Base-by-base conservation (phyloP, 805 yeast genomes). In the Clavispora vitiphila region DNA sequence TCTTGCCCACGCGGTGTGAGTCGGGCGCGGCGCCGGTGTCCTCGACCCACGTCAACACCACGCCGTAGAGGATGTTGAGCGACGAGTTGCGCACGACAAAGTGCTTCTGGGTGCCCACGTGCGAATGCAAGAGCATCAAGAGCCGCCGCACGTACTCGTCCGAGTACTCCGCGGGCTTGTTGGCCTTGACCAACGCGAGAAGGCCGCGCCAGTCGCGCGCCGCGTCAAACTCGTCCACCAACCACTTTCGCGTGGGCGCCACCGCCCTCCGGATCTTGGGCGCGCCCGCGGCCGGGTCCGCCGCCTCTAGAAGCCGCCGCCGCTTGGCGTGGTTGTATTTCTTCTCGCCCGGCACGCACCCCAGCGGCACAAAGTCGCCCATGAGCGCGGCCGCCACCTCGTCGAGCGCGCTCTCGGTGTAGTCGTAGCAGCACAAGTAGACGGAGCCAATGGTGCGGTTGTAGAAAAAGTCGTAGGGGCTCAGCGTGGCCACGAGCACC, bases 401-500 rank as follows among this genome's bases (percentile, higher is more conserved):
- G 23, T 69, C 64, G 34, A 80, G 58, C 2, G 74, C 81, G 49
- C 69, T 71, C 15, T 64, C 58, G 1, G 84, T 78, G 54, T 77
- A 80, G 57, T 80, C 85, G 53, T 75, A 80, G 39, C 80, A 73
- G 51, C 84, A 80, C 36, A 80, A 57, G 53, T 79, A 79, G 1
- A 80, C 71, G 37, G 78, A 71, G 1, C 80, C 80, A 23, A 78
- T 72, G 34, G 70, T 69, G 37, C 72, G 71, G 42, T 77, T 77
- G 42, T 77, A 74, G 37, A 76, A 73, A 52, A 80, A 74, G 51
- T 80, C 85, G 50, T 77, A 78, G 1, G 86, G 85, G 4, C 81
- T 74, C 43, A 78, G 74, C 0, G 81, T 79, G 4, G 83, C 80
- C n/a, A 78, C 68, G 3, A 78, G 69, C 10, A 80, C 66, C 52